phyloP scores from a whole-genome alignment of 1,284 basidiomycete species.

The Irpex lacteus region DNA sequence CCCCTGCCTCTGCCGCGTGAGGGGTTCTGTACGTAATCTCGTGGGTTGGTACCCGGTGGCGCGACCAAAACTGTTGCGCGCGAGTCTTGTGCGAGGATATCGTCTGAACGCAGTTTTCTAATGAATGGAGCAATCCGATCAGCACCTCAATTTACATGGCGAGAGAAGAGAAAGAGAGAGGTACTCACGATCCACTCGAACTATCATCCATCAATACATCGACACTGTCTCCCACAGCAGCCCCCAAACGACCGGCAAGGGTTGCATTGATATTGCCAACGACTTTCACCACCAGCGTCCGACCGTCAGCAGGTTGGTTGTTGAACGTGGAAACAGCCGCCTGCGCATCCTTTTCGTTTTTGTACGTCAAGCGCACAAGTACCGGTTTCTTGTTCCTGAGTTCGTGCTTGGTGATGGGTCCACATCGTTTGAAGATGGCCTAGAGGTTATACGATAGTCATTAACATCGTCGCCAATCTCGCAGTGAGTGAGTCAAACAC shows the following conservation, averaged over 20 bases:
- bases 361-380: constrained; percentile 72
- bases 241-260: constrained; percentile 51
- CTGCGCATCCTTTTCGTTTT: constrained; percentile 59
- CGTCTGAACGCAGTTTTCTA: constrained; percentile 86
- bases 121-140: neutral
- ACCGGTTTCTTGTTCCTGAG: constrained; percentile 38
- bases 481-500: constrained; percentile 18
- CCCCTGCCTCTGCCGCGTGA: constrained; percentile 31
- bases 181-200: constrained; percentile 58
- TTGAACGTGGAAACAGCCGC: constrained; percentile 74
- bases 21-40: constrained; percentile 44
- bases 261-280: constrained; percentile 56
- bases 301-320: constrained; percentile 80
- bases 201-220: constrained; percentile 61
- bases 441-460: constrained; percentile 19
- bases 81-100: constrained; percentile 64
- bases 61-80: constrained; percentile 67
- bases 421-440: constrained; percentile 84
- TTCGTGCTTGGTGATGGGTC: constrained; percentile 59
- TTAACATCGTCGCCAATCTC: neutral
- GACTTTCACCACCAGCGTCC: constrained; percentile 62
- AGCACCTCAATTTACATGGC: neutral
- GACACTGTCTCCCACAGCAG: constrained; percentile 59
- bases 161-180: neutral
- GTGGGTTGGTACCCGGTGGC: constrained; percentile 64